These are phyloP conservation scores for Aspergillus luchuensis DNA, from an alignment of 2,329 filamentous ascomycete genomes.

Conservation along the genomic window DNA sequence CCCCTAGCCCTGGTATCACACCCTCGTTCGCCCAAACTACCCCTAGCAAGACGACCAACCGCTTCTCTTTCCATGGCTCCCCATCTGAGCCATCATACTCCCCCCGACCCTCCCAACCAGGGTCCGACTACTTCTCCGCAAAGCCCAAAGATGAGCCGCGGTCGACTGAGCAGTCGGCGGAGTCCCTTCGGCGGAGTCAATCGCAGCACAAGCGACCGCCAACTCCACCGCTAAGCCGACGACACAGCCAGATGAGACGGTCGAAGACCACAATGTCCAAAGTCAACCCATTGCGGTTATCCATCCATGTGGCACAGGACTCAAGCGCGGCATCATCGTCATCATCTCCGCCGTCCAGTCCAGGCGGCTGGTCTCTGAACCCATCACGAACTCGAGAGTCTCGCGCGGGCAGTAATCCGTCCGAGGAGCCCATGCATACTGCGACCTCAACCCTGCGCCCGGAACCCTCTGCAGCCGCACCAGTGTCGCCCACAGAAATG, in stretches of 20 bases:
- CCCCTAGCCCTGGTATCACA: constrained; percentile 37
- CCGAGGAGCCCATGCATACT: constrained; percentile 16
- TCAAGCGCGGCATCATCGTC: constrained; percentile 27
- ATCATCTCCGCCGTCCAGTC: constrained; percentile 32
- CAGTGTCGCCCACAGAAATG: constrained; percentile 9
- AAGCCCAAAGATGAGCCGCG: constrained; percentile 16
- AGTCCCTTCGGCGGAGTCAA: constrained; percentile 33
- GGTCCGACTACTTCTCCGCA: constrained; percentile 44
- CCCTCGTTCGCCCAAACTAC: constrained; percentile 27
- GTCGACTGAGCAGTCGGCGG: constrained; percentile 19
- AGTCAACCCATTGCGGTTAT: constrained; percentile 34
- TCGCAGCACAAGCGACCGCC: constrained; percentile 48
- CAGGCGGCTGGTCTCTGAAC: constrained; percentile 29
- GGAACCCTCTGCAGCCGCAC: constrained; percentile 6
- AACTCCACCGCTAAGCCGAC: constrained; percentile 51
- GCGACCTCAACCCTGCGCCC: constrained; percentile 5
- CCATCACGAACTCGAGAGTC: constrained; percentile 21
- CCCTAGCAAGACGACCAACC: constrained; percentile 29
- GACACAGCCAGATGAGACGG: constrained; percentile 49
- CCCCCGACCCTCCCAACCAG: constrained; percentile 54
- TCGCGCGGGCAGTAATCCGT: constrained; percentile 7
- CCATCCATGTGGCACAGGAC: constrained; percentile 50
- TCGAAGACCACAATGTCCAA: constrained; percentile 39
- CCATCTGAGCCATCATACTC: constrained; percentile 26
- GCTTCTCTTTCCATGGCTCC: constrained; percentile 29